A percentile compares a stretch with the other conserved stretches of the same genome.
Conservation (phyloP, 805 yeast species). For the Ogataea chonburiensis region DNA sequence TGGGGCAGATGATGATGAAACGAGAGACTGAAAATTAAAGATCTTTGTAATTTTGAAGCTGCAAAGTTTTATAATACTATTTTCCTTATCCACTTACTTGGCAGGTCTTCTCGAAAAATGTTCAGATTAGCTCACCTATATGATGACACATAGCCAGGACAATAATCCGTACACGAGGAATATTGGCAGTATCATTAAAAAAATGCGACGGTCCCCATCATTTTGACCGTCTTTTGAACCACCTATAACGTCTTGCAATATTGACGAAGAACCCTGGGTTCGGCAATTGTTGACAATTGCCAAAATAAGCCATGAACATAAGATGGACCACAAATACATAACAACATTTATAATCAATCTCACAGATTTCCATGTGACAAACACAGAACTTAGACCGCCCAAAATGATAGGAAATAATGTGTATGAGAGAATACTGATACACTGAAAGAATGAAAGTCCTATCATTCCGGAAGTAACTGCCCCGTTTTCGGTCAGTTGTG, state of each 20-base stretch:
- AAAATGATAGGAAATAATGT: conserved; percentile 52
- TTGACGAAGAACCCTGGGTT: conserved; percentile 24
- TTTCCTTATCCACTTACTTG: no score
- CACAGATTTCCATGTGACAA: conserved; percentile 42
- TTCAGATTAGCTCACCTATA: no score
- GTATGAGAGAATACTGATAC: conserved; percentile 55
- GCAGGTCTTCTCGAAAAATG: no score
- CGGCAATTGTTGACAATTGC: conserved; percentile 42
- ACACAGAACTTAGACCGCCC: conserved; percentile 46
- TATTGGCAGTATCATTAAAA: conserved; percentile 54
- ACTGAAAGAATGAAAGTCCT: conserved; percentile 52
- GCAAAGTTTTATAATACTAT: no score
- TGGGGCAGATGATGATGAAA: conserved; percentile 59
- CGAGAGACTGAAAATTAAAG: no score
- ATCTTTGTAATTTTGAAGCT: no score
- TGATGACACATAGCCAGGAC: conserved; percentile 54
- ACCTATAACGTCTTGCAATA: conserved; percentile 14
- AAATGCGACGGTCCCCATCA: conserved; percentile 52
- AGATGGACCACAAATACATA: conserved; percentile 50
- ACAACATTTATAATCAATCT: conserved; percentile 42
- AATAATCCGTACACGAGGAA: conserved; percentile 50
- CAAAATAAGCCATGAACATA: conserved; percentile 50
- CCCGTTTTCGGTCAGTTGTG: conserved; percentile 30
- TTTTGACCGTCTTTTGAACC: conserved; percentile 33
- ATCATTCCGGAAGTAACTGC: conserved; percentile 32